phyloP scores from a whole-genome alignment of 2,329 filamentous ascomycete genomes.

The Aspergillus hiratsukae region DNA sequence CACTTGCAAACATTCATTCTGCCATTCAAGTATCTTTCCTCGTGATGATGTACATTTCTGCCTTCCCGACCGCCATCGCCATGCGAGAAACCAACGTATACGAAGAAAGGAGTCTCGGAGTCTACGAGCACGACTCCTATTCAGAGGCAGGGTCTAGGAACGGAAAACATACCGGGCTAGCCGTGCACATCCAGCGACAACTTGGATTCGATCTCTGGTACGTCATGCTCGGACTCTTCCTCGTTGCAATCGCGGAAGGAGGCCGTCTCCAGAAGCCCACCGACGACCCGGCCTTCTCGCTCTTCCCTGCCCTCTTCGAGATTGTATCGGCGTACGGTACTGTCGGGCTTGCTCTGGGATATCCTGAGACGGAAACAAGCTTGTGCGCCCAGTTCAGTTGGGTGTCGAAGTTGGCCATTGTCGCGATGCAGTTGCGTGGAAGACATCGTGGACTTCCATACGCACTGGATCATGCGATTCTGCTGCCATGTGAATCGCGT shows the following conservation, averaged over 20 bases:
- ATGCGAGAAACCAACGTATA: conserved; percentile 93
- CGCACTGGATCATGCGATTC: conserved; percentile 62
- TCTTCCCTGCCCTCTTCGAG: conserved; percentile 71
- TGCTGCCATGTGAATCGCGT: conserved; percentile 54
- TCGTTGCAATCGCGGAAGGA: conserved; percentile 83
- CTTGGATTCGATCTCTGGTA: conserved; percentile 97
- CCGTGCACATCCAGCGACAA: conserved; percentile 82
- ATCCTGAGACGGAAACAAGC: conserved; percentile 65
- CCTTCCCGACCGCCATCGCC: conserved; percentile 92
- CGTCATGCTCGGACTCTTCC: conserved; percentile 84
- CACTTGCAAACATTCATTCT: conserved; percentile 71
- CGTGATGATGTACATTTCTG: conserved; percentile 99
- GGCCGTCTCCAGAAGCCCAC: conserved; percentile 55
- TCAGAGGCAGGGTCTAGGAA: conserved; percentile 12
- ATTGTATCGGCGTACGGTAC: conserved; percentile 86
- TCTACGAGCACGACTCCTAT: conserved; percentile 49
- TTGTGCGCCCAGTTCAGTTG: conserved; percentile 74
- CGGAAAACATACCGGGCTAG: conserved; percentile 66
- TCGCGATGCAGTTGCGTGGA: conserved; percentile 61
- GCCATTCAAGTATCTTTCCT: conserved; percentile 93
- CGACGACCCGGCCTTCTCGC: conserved; percentile 54
- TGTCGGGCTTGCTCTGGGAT: conserved; percentile 81
- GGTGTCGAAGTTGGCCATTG: conserved; percentile 59
- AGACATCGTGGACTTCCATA: conserved; percentile 60
- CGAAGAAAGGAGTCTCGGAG: conserved; percentile 66